A percentile compares a stretch with the other conserved stretches of the same genome.
Evolutionary conservation across 2,329 filamentous ascomycete species (phyloP).

Genomic region (Stachybotrys chlorohalonatus): DNA sequence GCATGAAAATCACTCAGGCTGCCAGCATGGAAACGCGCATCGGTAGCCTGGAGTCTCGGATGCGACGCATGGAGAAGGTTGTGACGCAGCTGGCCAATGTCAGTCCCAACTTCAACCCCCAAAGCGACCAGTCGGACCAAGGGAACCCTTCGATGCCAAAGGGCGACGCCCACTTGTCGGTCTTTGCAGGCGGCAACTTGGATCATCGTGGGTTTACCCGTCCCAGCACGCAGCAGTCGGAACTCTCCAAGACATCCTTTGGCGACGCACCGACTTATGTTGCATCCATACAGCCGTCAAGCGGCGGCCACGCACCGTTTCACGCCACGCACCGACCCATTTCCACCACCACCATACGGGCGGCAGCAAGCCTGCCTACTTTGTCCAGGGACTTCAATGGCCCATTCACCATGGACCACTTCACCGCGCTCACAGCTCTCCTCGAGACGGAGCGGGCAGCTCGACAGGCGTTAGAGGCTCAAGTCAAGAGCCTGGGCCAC

Average conservation of each 20-base stretch:
- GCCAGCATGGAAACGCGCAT: conserved; percentile 45
- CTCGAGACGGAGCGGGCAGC: conserved; percentile 48
- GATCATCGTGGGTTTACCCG: conserved; percentile 6
- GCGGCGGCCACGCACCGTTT: conserved; percentile 6
- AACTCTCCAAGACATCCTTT: conserved; percentile 32
- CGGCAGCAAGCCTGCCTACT: conserved; percentile 33
- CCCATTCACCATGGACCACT: conserved; percentile 34
- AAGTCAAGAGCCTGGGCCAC: conserved; percentile 44
- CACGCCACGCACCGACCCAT: conserved; percentile 22
- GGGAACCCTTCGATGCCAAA: conserved; percentile 14
- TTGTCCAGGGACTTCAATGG: conserved; percentile 22
- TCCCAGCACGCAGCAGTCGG: conserved; percentile 29
- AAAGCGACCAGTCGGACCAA: conserved; percentile 16
- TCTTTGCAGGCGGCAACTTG: not conserved
- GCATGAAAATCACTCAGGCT: conserved; percentile 50
- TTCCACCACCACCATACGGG: conserved; percentile 39
- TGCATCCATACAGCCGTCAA: conserved; percentile 30
- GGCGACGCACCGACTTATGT: conserved; percentile 36
- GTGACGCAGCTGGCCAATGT: conserved; percentile 40
- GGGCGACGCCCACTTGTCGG: conserved; percentile 12
- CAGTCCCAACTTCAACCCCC: conserved; percentile 28
- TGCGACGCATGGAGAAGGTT: conserved; percentile 43
- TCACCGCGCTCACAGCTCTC: conserved; percentile 39
- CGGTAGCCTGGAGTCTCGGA: conserved; percentile 38
- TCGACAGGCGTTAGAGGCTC: conserved; percentile 44